Evolutionary conservation across 352 stramenopile species (phyloP).

Genomic region (Globisporangium parvum): DNA sequence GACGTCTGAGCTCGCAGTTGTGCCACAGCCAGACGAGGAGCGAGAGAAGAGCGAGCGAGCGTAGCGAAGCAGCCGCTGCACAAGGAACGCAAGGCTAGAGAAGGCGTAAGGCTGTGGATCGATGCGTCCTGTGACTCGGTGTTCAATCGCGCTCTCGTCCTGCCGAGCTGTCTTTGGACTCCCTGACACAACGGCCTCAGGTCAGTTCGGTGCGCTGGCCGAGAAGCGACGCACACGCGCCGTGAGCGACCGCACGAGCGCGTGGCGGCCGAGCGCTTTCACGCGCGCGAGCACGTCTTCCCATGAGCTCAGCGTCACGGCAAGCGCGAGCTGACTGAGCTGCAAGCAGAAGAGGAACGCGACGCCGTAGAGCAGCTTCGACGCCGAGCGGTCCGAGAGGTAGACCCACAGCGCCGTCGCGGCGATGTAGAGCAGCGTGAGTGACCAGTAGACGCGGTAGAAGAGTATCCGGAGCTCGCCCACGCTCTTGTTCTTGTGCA

Average conservation of each 20-base stretch:
- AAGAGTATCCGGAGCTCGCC: slow-evolving; percentile 36
- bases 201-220: not conserved
- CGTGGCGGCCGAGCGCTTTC: slow-evolving; percentile 17
- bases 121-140: too few relatives aligned
- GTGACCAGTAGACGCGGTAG: slow-evolving; percentile 65
- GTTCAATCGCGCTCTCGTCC: too few relatives aligned
- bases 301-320: slow-evolving; percentile 53
- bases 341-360: slow-evolving; percentile 47
- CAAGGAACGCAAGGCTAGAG: too few relatives aligned
- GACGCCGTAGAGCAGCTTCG: slow-evolving; percentile 41
- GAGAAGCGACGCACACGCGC: not conserved
- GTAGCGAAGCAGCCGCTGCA: too few relatives aligned
- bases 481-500: slow-evolving; percentile 28
- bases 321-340: slow-evolving; percentile 44
- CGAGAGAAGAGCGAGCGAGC: slow-evolving; percentile 2
- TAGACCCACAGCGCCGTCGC: slow-evolving; percentile 49
- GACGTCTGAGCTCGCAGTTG: slow-evolving; percentile 3
- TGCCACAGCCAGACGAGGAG: not conserved
- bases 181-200: not conserved
- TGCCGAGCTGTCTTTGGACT: too few relatives aligned
- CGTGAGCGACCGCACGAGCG: slow-evolving; percentile 6
- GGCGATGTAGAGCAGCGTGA: slow-evolving; percentile 34
- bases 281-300: slow-evolving; percentile 36
- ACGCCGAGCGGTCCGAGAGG: slow-evolving; percentile 40
- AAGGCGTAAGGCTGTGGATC: too few relatives aligned